phyloP scores from a whole-genome alignment of 352 stramenopile species.

The Phytopythium delawarense region DNA sequence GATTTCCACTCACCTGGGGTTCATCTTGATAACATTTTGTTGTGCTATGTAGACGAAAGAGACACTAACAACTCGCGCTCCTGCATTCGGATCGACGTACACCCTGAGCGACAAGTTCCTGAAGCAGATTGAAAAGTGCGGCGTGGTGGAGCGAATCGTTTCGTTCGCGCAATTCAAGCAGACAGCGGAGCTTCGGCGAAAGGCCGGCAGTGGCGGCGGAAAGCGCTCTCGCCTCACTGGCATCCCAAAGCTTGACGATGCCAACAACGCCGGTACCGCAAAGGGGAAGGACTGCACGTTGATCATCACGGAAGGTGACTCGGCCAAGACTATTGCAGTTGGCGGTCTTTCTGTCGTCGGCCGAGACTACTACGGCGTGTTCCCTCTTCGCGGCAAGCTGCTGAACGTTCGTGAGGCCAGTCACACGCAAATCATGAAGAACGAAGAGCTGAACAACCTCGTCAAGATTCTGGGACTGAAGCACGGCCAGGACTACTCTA shows the following conservation, averaged over 20 bases:
- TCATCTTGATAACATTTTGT: not conserved
- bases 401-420: constrained; percentile 99
- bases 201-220: constrained; percentile 58
- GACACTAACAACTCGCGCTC: constrained; percentile 88
- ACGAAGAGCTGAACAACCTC: constrained; percentile 97
- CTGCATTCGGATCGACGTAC: constrained; percentile 85
- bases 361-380: constrained; percentile 96
- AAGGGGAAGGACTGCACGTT: constrained; percentile 93
- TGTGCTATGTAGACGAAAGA: constrained; percentile 90
- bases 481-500: constrained; percentile 93
- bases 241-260: constrained; percentile 98
- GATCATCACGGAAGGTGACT: constrained; percentile 99
- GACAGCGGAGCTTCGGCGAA: constrained; percentile 87
- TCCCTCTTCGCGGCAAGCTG: constrained; percentile 96
- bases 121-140: constrained; percentile 86
- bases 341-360: constrained; percentile 95
- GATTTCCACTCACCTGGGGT: not conserved
- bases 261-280: constrained; percentile 92
- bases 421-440: constrained; percentile 95
- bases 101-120: constrained; percentile 86
- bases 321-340: constrained; percentile 97
- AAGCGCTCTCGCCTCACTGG: constrained; percentile 85
- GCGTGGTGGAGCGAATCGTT: constrained; percentile 88
- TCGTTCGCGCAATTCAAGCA: constrained; percentile 92
- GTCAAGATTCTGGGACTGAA: constrained; percentile 97